These are phyloP conservation scores for Citrus cavaleriei DNA, from an alignment of 345 rosid genomes.

Conservation along the genomic window DNA sequence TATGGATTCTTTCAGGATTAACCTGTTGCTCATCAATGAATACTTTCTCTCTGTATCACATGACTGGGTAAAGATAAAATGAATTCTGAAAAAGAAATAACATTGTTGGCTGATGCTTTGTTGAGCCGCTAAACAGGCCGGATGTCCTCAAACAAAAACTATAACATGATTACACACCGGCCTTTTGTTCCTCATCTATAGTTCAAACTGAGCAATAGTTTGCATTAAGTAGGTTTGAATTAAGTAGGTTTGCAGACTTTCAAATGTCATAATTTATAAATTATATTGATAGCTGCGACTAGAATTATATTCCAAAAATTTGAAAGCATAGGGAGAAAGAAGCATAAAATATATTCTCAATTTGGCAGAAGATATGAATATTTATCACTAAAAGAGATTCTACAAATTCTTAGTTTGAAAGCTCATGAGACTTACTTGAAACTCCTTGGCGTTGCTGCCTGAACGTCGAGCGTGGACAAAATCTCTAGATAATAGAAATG, in stretches of 20 bases:
- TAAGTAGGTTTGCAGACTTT: not conserved
- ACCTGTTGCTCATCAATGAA: not conserved
- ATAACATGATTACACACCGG: not conserved
- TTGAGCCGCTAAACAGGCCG: not conserved
- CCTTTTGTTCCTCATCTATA: not conserved
- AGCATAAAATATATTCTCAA: not conserved
- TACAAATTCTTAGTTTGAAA: not conserved
- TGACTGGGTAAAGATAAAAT: not conserved
- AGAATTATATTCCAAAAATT: not conserved
- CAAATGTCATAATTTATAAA: not conserved
- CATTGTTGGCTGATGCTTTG: not conserved
- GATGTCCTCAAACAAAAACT: not conserved
- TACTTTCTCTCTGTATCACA: not conserved
- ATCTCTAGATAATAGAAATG: conserved; percentile 42
- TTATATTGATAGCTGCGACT: not conserved
- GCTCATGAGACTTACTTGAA: conserved; percentile 24
- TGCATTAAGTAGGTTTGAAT: not conserved
- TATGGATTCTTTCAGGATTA: not conserved
- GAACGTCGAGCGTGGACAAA: conserved; percentile 31
- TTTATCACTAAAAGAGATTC: not conserved
- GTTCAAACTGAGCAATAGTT: not conserved
- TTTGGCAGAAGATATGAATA: not conserved
- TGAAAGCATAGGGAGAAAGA: not conserved
- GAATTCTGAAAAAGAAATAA: too few relatives aligned
- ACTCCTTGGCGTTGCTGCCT: conserved; percentile 9